Evolutionary conservation across 1,284 basidiomycete species (phyloP).

Genomic region (Ceratorhiza oryzae-sativae): DNA sequence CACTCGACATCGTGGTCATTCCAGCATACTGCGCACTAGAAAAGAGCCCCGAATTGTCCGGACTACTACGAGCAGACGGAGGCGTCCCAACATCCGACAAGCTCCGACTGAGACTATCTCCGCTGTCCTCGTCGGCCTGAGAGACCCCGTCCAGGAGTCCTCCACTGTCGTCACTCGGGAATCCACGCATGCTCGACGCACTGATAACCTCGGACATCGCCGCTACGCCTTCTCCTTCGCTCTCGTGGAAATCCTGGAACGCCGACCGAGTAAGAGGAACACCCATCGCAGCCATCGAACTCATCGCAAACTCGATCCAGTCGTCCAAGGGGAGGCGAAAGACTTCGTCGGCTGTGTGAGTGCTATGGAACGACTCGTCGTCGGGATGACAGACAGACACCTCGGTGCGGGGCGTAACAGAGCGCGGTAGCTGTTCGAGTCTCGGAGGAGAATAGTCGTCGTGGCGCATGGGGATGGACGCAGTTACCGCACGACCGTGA

Average conservation of each 20-base stretch:
- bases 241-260: conserved; percentile 24
- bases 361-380: conserved; percentile 22
- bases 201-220: conserved; percentile 17
- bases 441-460: conserved; percentile 18
- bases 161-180: not conserved
- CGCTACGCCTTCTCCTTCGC: conserved; percentile 16
- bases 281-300: conserved; percentile 25
- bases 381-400: not conserved
- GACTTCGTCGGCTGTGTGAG: not conserved
- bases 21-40: not conserved
- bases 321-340: conserved; percentile 22
- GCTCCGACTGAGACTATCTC: conserved; percentile 3
- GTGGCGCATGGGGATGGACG: conserved; percentile 19
- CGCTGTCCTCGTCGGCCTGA: conserved; percentile 14
- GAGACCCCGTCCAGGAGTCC: not conserved
- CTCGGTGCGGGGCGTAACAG: conserved; percentile 28
- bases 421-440: conserved; percentile 7
- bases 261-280: conserved; percentile 17
- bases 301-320: conserved; percentile 30
- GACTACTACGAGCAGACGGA: not conserved
- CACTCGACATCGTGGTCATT: conserved; percentile 5
- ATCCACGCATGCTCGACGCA: not conserved
- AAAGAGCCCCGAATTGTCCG: not conserved
- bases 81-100: conserved; percentile 18
- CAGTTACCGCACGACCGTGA: not conserved